phyloP scores from a whole-genome alignment of 2,329 filamentous ascomycete genomes.

The Monosporascus sp. region DNA sequence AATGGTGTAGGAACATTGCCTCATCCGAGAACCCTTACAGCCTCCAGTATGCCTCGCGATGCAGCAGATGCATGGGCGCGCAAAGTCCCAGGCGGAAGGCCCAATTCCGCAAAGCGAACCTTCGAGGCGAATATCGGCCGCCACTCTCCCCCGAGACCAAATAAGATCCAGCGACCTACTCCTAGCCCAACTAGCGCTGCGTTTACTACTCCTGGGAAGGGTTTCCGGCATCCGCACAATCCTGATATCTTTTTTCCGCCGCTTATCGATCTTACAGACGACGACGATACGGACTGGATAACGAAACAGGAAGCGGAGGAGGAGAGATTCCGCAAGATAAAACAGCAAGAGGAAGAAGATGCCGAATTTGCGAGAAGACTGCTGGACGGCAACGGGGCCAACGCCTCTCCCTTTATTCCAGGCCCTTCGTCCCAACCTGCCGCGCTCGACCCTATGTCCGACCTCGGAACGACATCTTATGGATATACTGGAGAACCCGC shows the following conservation, averaged over 20 bases:
- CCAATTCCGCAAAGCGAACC: conserved; percentile 19
- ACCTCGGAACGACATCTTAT: not conserved
- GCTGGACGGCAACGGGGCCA: conserved; percentile 4
- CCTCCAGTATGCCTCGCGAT: not conserved
- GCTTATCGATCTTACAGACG: conserved; percentile 37
- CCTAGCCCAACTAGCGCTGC: conserved; percentile 9
- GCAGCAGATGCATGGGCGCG: not conserved
- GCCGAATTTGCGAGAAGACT: conserved; percentile 16
- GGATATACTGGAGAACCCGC: not conserved
- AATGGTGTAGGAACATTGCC: not conserved
- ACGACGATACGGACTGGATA: conserved; percentile 18
- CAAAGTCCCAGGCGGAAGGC: not conserved
- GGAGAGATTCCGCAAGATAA: conserved; percentile 30
- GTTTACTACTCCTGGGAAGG: conserved; percentile 3
- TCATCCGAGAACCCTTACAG: not conserved
- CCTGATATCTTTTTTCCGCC: conserved; percentile 10
- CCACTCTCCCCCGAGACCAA: conserved; percentile 1
- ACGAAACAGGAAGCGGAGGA: conserved; percentile 28
- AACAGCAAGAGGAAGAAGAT: conserved; percentile 29
- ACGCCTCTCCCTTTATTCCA: conserved; percentile 1
- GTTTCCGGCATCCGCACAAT: not conserved
- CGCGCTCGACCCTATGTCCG: conserved; percentile 10
- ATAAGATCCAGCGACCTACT: conserved; percentile 30
- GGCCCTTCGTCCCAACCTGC: not conserved
- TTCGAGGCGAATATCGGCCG: conserved; percentile 17